Evolutionary conservation across 768 basidiomycete species (phyloP), one percentile per base, ranked within the genome.

Genomic region (Tylopilus sp.): DNA sequence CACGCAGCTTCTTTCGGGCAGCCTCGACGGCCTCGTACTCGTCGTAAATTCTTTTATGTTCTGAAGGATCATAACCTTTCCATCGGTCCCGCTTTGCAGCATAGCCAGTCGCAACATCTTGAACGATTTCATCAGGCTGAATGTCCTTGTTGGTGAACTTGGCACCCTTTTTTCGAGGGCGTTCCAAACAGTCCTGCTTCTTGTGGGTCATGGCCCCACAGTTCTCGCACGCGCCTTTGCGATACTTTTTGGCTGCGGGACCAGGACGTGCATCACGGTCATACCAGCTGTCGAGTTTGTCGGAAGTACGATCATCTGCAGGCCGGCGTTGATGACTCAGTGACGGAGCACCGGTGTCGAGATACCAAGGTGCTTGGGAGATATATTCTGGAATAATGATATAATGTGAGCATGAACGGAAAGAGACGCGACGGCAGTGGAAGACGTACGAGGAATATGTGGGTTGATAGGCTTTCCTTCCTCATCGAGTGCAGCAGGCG

Each of bases 201-300:
- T 89, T 87, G 76, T 99, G 97, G 0, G 93, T 92, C 80, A 98
- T 87, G 17, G 97, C 90, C 53, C 97, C 97, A 59, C 97, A 99
- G 66, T 99, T 99, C 76, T 98, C 95, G 76, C 97, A 99, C 26
- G 97, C 97, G 30, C 97, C 97, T 67, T 96, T 95, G 58, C 97
- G 83, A 68, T 88, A 99, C 71, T 98, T 98, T 69, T 93, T 97
- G 26, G 96, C 91, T 3, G 92, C 92, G 1, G 93, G 93, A 12
- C 92, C 94, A 0, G 87, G 82, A 58, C 82, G 87, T 16, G 78
- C 79, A 14, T 92, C 92, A 58, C 96, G 82, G 71, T 92, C 89
- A 69, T 97, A 98, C 89, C 94, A 95, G 54, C 83, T 82, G 61
- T 94, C 86, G 61, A 95, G 84, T 70, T 89, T 90, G 66, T 78